A percentile compares a stretch with the other conserved stretches of the same genome.
These are phyloP conservation scores for Termitomyces sp. DNA, from an alignment of 768 basidiomycete species.

Conservation along the genomic window DNA sequence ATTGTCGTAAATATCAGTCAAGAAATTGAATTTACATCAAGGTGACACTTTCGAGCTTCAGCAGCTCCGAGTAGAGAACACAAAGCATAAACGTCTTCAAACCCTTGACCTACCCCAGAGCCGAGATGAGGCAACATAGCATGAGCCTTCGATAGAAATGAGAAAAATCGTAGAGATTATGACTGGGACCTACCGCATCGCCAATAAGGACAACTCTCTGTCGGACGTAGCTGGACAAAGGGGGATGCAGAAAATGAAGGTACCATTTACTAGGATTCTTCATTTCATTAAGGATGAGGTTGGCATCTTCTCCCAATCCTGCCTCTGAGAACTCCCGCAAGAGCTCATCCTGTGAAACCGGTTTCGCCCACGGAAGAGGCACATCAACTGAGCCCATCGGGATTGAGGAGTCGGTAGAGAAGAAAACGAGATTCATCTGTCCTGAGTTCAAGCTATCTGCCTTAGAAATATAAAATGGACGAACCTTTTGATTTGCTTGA, in stretches of 20 bases:
- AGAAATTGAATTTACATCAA: constrained; percentile 27
- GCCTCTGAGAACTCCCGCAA: constrained; percentile 25
- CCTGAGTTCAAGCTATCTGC: neutral
- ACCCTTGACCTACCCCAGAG: constrained; percentile 53
- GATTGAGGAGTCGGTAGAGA: constrained; percentile 25
- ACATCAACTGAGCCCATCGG: constrained; percentile 21
- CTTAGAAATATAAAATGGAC: neutral
- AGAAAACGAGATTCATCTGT: constrained; percentile 44
- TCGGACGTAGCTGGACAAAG: constrained; percentile 35
- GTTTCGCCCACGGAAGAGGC: constrained; percentile 36
- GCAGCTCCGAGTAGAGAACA: constrained; percentile 39
- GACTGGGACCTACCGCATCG: constrained; percentile 35
- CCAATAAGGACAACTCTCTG: constrained; percentile 46
- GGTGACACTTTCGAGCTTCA: constrained; percentile 30
- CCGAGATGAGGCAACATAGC: constrained; percentile 56
- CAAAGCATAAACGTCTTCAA: constrained; percentile 49
- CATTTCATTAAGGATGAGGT: constrained; percentile 33
- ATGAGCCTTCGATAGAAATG: constrained; percentile 36
- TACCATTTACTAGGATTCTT: constrained; percentile 45
- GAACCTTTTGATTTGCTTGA: constrained; percentile 35
- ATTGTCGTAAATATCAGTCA: too few relatives aligned
- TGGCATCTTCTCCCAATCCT: constrained; percentile 44
- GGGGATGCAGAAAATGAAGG: constrained; percentile 42
- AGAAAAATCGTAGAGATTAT: neutral
- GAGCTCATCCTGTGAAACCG: constrained; percentile 35